Conservation (phyloP, 495 filamentous ascomycete species). For the Aspergillus campestris region DNA sequence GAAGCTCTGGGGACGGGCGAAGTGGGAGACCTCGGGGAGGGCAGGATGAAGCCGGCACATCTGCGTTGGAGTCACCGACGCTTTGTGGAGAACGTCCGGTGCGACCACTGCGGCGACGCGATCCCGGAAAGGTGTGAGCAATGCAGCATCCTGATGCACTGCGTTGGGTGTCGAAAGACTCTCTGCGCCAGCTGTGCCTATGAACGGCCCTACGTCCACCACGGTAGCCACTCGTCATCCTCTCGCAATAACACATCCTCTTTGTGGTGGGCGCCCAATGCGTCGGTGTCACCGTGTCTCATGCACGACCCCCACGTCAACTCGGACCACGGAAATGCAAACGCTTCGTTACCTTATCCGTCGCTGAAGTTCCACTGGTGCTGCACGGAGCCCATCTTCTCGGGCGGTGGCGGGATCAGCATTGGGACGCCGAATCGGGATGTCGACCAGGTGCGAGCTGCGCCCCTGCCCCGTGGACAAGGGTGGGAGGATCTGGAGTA, state of each 20-base stretch:
- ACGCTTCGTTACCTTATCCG: constrained; percentile 26
- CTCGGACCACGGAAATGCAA: constrained; percentile 15
- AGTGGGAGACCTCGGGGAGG: constrained; percentile 36
- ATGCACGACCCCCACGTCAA: constrained; percentile 43
- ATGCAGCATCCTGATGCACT: constrained; percentile 57
- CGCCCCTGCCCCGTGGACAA: constrained; percentile 44
- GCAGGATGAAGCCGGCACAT: constrained; percentile 47
- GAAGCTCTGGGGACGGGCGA: constrained; percentile 46
- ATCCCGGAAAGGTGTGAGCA: constrained; percentile 53
- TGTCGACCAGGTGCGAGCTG: constrained; percentile 48
- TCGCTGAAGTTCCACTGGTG: constrained; percentile 51
- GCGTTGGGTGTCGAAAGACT: constrained; percentile 53
- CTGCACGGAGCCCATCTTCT: constrained; percentile 55
- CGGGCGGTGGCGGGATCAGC: constrained; percentile 53
- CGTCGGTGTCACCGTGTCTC: constrained; percentile 43
- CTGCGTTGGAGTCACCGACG: constrained; percentile 44
- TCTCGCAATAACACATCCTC: constrained; percentile 14
- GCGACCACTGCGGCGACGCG: constrained; percentile 43
- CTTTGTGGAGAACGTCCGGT: constrained; percentile 46
- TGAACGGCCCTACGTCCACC: constrained; percentile 42
- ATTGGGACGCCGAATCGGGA: constrained; percentile 45
- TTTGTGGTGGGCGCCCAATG: constrained; percentile 53
- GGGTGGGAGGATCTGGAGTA: constrained; percentile 50
- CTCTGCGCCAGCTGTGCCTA: constrained; percentile 55
- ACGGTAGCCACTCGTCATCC: constrained; percentile 9